Percentiles rank a stretch among this genome's conserved stretches.
Evolutionary conservation across 441 rosid genomes (phyloP).

Genomic region (Pelargonium exstipulatum): DNA sequence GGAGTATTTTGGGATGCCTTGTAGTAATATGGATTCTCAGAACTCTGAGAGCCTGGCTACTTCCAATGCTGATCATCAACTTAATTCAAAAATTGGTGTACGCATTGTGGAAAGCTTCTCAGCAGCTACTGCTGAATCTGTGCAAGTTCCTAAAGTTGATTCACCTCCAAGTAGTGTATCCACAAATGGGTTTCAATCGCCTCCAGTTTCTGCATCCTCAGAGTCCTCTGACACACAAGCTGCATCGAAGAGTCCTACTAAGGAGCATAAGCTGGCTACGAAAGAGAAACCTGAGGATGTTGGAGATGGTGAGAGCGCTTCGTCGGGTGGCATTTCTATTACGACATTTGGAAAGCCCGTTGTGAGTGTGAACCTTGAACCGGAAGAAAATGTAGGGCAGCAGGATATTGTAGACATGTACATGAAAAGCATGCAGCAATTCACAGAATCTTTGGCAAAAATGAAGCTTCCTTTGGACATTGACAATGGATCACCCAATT

Average conservation of each 20-base stretch:
- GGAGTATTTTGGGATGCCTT: constrained; percentile 68
- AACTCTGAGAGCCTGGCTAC: constrained; percentile 54
- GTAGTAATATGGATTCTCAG: constrained; percentile 50
- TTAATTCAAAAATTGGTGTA: constrained; percentile 37
- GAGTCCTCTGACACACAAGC: constrained; percentile 43
- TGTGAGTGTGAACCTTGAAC: constrained; percentile 49
- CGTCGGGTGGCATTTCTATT: constrained; percentile 39
- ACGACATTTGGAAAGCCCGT: constrained; percentile 42
- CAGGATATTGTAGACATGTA: constrained; percentile 96
- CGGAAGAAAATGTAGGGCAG: constrained; percentile 72
- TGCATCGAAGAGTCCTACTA: constrained; percentile 42
- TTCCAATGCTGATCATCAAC: constrained; percentile 53
- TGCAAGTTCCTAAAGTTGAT: constrained; percentile 50
- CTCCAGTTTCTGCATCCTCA: constrained; percentile 54
- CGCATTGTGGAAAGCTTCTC: constrained; percentile 47
- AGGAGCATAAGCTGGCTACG: constrained; percentile 38
- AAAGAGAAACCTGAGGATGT: constrained; percentile 36
- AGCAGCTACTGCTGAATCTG: constrained; percentile 35
- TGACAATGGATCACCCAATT: constrained; percentile 61
- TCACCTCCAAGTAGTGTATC: constrained; percentile 78
- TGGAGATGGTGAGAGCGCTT: constrained; percentile 42
- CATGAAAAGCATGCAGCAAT: constrained; percentile 98
- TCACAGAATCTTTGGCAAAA: constrained; percentile 94
- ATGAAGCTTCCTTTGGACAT: constrained; percentile 95
- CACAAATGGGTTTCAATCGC: constrained; percentile 61